Percentiles rank a stretch among this genome's conserved stretches.
Evolutionary conservation across 805 yeast species (phyloP).

Genomic region (Candida insectorum): DNA sequence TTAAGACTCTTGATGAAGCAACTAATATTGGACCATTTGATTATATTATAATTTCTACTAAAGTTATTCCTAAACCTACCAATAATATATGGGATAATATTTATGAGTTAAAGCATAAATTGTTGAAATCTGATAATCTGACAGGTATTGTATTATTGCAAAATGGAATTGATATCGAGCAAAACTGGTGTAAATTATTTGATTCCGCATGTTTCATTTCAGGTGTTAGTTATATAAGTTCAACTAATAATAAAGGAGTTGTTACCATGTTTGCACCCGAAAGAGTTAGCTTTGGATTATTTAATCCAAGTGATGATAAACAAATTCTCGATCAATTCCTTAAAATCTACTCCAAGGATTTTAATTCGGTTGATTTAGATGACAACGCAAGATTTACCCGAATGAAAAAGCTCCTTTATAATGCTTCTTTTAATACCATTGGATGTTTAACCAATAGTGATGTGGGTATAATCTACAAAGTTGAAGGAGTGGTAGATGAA

Average conservation of each 20-base stretch:
- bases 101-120: slow-evolving; percentile 7
- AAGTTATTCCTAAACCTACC: slow-evolving; percentile 25
- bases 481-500: slow-evolving; percentile 18
- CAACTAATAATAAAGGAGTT: slow-evolving; percentile 23
- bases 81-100: slow-evolving; percentile 23
- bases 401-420: slow-evolving; percentile 68
- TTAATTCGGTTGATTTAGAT: slow-evolving; percentile 21
- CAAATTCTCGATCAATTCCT: slow-evolving; percentile 17
- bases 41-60: slow-evolving; percentile 31
- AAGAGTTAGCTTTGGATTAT: slow-evolving; percentile 23
- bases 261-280: slow-evolving; percentile 28
- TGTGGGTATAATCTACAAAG: slow-evolving; percentile 36
- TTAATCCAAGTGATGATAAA: slow-evolving; percentile 19
- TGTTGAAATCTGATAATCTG: slow-evolving; percentile 14
- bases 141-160: slow-evolving; percentile 22
- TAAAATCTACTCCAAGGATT: slow-evolving; percentile 18
- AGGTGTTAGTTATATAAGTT: slow-evolving; percentile 33
- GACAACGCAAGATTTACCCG: slow-evolving; percentile 32
- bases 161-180: slow-evolving; percentile 25
- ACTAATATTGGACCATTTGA: slow-evolving; percentile 26
- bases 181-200: slow-evolving; percentile 17
- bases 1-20: slow-evolving; percentile 26
- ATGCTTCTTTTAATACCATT: slow-evolving; percentile 62
- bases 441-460: slow-evolving; percentile 27
- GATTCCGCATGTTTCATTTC: slow-evolving; percentile 20